A percentile compares a stretch with the other conserved stretches of the same genome.
These are phyloP conservation scores for Escovopsis weberi DNA, from an alignment of 2,329 filamentous ascomycete species.

Conservation along the genomic window DNA sequence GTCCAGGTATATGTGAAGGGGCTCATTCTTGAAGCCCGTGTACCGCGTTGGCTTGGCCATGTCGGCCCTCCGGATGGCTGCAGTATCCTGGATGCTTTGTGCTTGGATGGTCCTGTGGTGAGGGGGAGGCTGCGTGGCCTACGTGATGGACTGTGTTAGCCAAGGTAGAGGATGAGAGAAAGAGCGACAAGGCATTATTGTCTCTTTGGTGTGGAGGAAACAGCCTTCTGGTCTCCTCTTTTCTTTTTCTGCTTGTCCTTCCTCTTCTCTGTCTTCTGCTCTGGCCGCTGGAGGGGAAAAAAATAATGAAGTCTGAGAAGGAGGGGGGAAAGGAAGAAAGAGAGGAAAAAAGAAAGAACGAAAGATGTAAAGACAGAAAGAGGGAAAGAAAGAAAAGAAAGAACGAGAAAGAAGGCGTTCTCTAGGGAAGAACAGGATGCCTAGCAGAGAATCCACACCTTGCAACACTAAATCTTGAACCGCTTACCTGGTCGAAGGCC, in stretches of 20 bases:
- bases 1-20: conserved; percentile 39
- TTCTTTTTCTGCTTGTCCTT: too few species aligned
- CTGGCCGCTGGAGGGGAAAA: too few species aligned
- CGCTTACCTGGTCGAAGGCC: conserved; percentile 6
- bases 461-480: neutral
- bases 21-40: conserved; percentile 26
- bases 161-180: neutral
- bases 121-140: neutral
- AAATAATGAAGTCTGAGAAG: too few species aligned
- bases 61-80: conserved; percentile 20
- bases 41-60: conserved; percentile 41
- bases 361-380: neutral
- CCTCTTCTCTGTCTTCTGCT: too few species aligned
- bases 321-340: neutral
- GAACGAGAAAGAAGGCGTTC: neutral
- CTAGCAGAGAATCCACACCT: neutral
- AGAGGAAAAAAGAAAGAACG: neutral
- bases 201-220: neutral
- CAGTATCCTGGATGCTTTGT: conserved; percentile 2
- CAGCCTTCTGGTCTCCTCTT: neutral
- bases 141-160: neutral
- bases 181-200: neutral
- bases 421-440: neutral
- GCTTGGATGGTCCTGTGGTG: conserved; percentile 1
- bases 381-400: neutral